Conservation (phyloP, 176 grass and related monocot species). For the Carex cristatella region DNA sequence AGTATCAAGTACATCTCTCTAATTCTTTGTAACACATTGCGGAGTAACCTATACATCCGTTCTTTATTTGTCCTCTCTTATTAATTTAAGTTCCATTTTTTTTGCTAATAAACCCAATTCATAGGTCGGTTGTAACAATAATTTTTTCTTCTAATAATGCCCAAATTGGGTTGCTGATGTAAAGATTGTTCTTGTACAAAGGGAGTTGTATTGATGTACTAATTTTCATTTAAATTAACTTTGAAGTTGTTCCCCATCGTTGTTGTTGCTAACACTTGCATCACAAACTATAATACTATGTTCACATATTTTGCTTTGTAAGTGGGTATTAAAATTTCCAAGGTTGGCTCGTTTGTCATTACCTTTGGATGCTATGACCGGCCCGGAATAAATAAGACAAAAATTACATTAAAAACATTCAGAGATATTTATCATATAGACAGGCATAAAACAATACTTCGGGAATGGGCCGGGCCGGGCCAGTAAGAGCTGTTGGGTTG, state of each 20-base stretch:
- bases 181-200: constrained; percentile 25
- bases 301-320: neutral
- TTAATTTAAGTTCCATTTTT: constrained; percentile 14
- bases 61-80: neutral
- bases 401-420: neutral
- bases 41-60: constrained; percentile 44
- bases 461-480: neutral
- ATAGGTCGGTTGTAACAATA: neutral
- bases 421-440: neutral
- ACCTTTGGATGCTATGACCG: neutral
- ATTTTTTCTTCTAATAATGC: constrained; percentile 25
- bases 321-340: neutral
- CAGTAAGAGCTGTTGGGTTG: neutral
- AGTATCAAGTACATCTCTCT: constrained; percentile 66
- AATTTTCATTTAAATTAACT: neutral
- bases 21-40: constrained; percentile 35
- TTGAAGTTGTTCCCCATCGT: neutral
- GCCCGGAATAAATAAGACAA: neutral
- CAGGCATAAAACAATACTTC: neutral
- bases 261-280: neutral
- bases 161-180: constrained; percentile 20
- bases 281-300: neutral
- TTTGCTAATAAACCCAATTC: neutral
- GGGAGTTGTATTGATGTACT: neutral
- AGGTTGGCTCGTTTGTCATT: neutral